These are phyloP conservation scores for Fusarium liriodendri DNA, from an alignment of 2,329 filamentous ascomycete species.

Conservation along the genomic window DNA sequence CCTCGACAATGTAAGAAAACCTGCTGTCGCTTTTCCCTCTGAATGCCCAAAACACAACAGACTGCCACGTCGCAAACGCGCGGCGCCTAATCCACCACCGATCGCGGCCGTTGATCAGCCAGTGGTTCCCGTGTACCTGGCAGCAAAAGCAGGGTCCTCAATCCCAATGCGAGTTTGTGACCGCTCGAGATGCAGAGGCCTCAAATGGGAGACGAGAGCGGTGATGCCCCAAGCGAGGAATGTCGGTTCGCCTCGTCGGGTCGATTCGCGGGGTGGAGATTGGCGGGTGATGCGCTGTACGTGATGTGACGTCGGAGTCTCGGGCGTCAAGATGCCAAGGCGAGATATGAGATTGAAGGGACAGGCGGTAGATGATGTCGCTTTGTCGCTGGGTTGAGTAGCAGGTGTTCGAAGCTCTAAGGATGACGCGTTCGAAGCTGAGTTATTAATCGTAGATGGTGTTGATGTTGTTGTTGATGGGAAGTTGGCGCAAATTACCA, in stretches of 20 bases:
- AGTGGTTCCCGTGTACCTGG: slow-evolving; percentile 32
- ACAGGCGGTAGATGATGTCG: neutral
- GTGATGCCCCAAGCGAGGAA: slow-evolving; percentile 28
- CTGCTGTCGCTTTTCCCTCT: neutral
- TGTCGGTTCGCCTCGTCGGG: slow-evolving; percentile 4
- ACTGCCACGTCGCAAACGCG: slow-evolving; percentile 39
- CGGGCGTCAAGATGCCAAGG: slow-evolving; percentile 21
- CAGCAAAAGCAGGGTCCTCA: neutral
- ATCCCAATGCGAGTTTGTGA: neutral
- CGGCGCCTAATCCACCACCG: slow-evolving; percentile 20
- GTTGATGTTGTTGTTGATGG: neutral
- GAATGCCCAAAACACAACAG: slow-evolving; percentile 15
- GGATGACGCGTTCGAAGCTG: neutral
- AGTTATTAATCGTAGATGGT: neutral
- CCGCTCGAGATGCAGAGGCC: slow-evolving; percentile 1
- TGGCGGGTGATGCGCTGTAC: slow-evolving; percentile 15
- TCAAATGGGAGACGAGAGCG: slow-evolving; percentile 5
- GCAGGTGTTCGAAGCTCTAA: neutral
- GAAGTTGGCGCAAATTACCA: neutral
- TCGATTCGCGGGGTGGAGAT: slow-evolving; percentile 25
- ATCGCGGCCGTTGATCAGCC: slow-evolving; percentile 24
- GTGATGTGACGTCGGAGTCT: slow-evolving; percentile 20
- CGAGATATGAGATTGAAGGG: neutral
- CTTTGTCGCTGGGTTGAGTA: neutral
- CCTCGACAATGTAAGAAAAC: neutral